Percentiles rank a stretch among this genome's conserved stretches.
Evolutionary conservation across 768 basidiomycete genomes (phyloP).

Genomic region (Pulveroboletus sp.): DNA sequence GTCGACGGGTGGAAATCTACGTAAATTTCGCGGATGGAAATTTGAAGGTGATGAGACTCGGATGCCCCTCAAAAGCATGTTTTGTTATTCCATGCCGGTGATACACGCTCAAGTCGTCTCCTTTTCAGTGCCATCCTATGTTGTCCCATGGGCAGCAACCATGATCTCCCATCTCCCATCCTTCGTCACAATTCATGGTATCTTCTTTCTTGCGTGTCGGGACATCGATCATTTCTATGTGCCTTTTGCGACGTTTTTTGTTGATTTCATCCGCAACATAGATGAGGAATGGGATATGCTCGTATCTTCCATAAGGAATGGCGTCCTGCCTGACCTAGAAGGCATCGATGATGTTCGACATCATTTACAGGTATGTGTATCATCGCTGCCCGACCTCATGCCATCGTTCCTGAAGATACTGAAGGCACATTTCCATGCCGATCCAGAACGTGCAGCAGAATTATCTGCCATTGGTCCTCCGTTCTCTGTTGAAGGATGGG

Average conservation of each 20-base stretch:
- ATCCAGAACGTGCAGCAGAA: conserved; percentile 20
- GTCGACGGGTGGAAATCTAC: background rate
- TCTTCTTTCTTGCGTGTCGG: conserved; percentile 14
- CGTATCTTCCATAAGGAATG: conserved; percentile 13
- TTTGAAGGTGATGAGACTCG: conserved; percentile 4
- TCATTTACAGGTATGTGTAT: conserved; percentile 12
- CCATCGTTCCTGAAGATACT: background rate
- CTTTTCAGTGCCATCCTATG: conserved; percentile 7
- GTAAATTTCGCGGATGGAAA: conserved; percentile 6
- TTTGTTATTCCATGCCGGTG: background rate
- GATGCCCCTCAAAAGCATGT: background rate
- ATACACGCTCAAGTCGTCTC: background rate
- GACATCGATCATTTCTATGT: background rate
- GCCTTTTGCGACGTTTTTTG: conserved; percentile 8
- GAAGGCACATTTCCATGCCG: conserved; percentile 10
- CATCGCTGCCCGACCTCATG: too few relatives aligned
- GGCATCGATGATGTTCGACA: conserved; percentile 8
- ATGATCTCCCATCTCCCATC: conserved; percentile 11
- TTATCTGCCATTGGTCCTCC: conserved; percentile 12
- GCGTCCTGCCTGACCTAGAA: conserved; percentile 15
- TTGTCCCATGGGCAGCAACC: conserved; percentile 13
- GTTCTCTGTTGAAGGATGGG: conserved; percentile 14
- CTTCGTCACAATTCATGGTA: conserved; percentile 17
- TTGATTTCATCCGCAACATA: conserved; percentile 11
- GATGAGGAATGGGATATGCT: conserved; percentile 18